phyloP scores from a whole-genome alignment of 306 rosid genomes.

The Amphicarpaea edgeworthii region DNA sequence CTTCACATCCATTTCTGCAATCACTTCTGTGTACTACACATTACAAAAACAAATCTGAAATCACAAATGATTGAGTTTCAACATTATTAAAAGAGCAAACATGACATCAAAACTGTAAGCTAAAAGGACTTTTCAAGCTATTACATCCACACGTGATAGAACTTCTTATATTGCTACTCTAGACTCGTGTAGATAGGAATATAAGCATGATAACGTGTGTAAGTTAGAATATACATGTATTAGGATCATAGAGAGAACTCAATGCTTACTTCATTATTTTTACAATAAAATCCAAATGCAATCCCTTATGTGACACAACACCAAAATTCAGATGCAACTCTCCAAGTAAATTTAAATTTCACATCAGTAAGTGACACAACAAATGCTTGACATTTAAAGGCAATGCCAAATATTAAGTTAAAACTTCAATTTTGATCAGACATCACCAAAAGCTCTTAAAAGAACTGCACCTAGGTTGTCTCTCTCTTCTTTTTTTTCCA shows the following conservation, averaged over 20 bases:
- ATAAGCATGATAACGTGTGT: neutral
- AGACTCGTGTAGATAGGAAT: neutral
- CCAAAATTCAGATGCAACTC: too few relatives aligned
- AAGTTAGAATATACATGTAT: neutral
- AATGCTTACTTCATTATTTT: neutral
- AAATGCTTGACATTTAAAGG: neutral
- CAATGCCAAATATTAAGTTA: neutral
- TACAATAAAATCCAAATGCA: neutral
- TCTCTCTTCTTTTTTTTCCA: neutral
- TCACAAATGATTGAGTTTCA: neutral
- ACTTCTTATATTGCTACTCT: constrained; percentile 4
- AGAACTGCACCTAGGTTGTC: neutral
- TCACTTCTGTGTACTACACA: neutral
- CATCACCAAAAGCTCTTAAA: neutral
- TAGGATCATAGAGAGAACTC: constrained; percentile 15
- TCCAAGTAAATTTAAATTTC: neutral
- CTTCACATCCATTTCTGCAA: constrained; percentile 11
- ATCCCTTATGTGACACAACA: neutral
- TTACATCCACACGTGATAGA: constrained; percentile 3
- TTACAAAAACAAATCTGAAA: constrained; percentile 23
- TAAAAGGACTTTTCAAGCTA: neutral
- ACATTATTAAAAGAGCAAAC: neutral
- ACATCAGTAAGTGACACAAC: too few relatives aligned
- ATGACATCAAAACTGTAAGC: neutral
- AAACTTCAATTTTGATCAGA: neutral